These are phyloP conservation scores for Gaeumannomyces sp. DNA, from an alignment of 2,329 filamentous ascomycete species.

Conservation along the genomic window DNA sequence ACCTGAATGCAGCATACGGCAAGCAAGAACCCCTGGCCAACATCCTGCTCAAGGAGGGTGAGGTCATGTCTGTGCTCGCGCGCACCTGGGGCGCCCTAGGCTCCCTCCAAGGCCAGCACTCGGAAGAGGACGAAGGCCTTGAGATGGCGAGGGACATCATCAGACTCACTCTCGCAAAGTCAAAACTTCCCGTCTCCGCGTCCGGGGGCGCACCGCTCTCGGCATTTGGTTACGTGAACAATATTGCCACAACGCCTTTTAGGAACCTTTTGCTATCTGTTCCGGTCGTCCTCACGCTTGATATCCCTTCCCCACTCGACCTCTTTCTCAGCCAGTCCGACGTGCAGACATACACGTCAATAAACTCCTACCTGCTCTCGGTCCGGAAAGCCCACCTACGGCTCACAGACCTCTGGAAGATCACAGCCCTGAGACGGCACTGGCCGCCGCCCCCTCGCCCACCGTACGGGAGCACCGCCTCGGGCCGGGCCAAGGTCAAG, in stretches of 20 bases:
- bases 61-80: constrained; percentile 69
- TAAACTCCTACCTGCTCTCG: constrained; percentile 81
- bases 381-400: constrained; percentile 81
- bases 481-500: constrained; percentile 53
- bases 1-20: constrained; percentile 50
- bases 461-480: constrained; percentile 53
- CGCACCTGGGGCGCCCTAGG: constrained; percentile 75
- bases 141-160: constrained; percentile 77
- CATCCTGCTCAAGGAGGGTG: constrained; percentile 75
- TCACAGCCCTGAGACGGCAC: constrained; percentile 68
- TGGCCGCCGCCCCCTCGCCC: constrained; percentile 66
- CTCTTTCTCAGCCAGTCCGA: constrained; percentile 77
- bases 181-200: constrained; percentile 31
- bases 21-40: constrained; percentile 54
- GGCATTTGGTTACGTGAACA: constrained; percentile 15
- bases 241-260: constrained; percentile 54
- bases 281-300: constrained; percentile 63
- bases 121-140: constrained; percentile 75
- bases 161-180: constrained; percentile 56
- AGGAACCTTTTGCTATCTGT: constrained; percentile 76
- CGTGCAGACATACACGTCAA: constrained; percentile 71
- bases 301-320: constrained; percentile 73
- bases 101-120: constrained; percentile 61
- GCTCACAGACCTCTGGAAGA: constrained; percentile 81
- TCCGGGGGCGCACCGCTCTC: constrained; percentile 18